Evolutionary conservation across 129 eudicot genomes (phyloP).

Genomic region (Cynara cardunculus): DNA sequence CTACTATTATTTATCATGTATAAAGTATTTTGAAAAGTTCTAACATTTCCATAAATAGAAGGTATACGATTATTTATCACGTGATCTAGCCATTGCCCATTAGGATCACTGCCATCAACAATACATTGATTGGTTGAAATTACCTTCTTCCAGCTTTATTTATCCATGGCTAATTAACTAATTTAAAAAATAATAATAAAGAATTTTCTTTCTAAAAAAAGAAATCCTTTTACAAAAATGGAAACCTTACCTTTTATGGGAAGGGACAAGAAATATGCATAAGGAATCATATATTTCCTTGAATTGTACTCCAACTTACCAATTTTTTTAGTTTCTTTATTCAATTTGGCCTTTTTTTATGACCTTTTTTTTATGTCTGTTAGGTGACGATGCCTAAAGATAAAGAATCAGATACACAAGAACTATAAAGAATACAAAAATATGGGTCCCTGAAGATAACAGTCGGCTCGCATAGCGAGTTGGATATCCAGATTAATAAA

Average conservation of each 20-base stretch:
- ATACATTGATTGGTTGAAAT: background rate
- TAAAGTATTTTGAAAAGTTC: too few relatives aligned
- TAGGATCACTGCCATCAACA: background rate
- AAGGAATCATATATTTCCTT: background rate
- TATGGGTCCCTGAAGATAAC: too few relatives aligned
- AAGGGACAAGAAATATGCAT: background rate
- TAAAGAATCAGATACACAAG: background rate
- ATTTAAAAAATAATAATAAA: background rate
- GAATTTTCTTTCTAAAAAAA: background rate
- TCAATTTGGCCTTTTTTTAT: background rate
- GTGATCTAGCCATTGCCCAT: constrained; percentile 5
- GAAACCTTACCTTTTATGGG: background rate
- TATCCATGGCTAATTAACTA: background rate
- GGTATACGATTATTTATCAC: background rate
- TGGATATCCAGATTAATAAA: too few relatives aligned
- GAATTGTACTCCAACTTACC: background rate
- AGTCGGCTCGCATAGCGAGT: too few relatives aligned
- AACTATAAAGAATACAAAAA: background rate
- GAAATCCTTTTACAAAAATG: background rate
- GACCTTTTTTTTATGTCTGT: background rate
- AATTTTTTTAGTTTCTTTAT: background rate
- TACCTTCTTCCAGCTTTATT: background rate
- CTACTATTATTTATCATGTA: too few relatives aligned
- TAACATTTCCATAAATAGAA: too few relatives aligned
- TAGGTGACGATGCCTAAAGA: background rate